Evolutionary conservation across 2,329 filamentous ascomycete species (phyloP).

Genomic region (Trichoderma atrobrunneum): DNA sequence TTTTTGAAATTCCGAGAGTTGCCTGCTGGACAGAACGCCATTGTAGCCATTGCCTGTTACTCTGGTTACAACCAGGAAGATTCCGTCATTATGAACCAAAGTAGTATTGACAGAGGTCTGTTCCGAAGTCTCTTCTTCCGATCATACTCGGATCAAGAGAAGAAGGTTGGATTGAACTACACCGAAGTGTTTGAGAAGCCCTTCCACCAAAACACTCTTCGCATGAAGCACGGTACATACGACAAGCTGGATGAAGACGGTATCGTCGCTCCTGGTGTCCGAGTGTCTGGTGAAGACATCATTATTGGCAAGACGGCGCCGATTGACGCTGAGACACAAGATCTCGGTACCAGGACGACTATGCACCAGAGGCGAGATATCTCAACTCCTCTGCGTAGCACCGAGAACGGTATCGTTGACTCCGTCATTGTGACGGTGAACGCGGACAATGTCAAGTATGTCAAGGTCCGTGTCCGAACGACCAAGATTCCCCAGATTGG

Average conservation of each 20-base stretch:
- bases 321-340: conserved; percentile 86
- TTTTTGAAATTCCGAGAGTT: conserved; percentile 97
- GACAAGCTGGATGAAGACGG: conserved; percentile 98
- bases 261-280: conserved; percentile 87
- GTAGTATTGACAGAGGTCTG: conserved; percentile 93
- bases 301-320: conserved; percentile 99
- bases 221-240: conserved; percentile 91
- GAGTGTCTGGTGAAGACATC: conserved; percentile 96
- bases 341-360: conserved; percentile 87
- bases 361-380: conserved; percentile 92
- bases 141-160: conserved; percentile 95
- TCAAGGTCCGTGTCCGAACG: conserved; percentile 95
- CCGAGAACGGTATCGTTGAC: conserved; percentile 95
- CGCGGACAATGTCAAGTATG: conserved; percentile 88
- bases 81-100: conserved; percentile 99
- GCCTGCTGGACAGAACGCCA: conserved; percentile 95
- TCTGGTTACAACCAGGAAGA: conserved; percentile 99
- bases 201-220: conserved; percentile 79
- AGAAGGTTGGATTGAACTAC: conserved; percentile 88
- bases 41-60: conserved; percentile 96
- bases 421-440: conserved; percentile 92
- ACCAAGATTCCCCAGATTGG: conserved; percentile 98
- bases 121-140: conserved; percentile 98
- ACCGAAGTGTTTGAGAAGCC: conserved; percentile 97
- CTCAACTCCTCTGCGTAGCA: conserved; percentile 89